Evolutionary conservation across 345 rosid genomes (phyloP).

Genomic region (Melaleuca alternifolia): DNA sequence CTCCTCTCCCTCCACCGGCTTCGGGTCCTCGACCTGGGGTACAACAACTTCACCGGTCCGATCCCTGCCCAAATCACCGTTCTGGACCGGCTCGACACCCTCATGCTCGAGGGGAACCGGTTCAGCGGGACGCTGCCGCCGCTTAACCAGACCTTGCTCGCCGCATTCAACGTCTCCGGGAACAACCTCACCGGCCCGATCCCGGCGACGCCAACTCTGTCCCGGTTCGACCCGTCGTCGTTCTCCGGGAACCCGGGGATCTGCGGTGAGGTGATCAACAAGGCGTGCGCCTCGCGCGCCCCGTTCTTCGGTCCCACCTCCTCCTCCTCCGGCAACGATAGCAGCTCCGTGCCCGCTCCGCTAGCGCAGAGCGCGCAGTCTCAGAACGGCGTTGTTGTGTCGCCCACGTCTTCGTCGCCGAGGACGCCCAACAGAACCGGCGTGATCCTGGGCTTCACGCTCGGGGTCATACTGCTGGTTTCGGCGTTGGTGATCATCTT

Average conservation of each 20-base stretch:
- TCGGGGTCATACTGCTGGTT: conserved; percentile 35
- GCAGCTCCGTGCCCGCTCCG: conserved; percentile 23
- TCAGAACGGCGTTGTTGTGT: conserved; percentile 13
- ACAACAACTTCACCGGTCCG: conserved; percentile 41
- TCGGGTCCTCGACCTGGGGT: conserved; percentile 44
- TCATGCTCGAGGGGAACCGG: conserved; percentile 53
- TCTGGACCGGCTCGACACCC: conserved; percentile 45
- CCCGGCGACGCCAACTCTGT: conserved; percentile 55
- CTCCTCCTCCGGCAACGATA: conserved; percentile 5
- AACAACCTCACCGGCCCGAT: conserved; percentile 67
- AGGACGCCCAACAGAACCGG: conserved; percentile 27
- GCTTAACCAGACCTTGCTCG: conserved; percentile 52
- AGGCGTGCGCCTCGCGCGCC: conserved; percentile 40
- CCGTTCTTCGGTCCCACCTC: conserved; percentile 51
- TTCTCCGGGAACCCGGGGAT: conserved; percentile 55
- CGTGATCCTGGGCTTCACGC: conserved; percentile 33
- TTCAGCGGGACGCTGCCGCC: conserved; percentile 67
- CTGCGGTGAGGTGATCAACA: conserved; percentile 70
- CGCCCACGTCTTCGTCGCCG: conserved; percentile 23
- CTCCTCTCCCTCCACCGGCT: conserved; percentile 52
- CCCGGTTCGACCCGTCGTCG: conserved; percentile 49
- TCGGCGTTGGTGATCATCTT: conserved; percentile 28
- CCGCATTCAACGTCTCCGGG: conserved; percentile 51
- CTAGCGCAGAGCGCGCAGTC: conserved; percentile 56
- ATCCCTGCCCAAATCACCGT: conserved; percentile 40